Base-by-base conservation (phyloP, 768 basidiomycete species). In the Tulasnella sp. region DNA sequence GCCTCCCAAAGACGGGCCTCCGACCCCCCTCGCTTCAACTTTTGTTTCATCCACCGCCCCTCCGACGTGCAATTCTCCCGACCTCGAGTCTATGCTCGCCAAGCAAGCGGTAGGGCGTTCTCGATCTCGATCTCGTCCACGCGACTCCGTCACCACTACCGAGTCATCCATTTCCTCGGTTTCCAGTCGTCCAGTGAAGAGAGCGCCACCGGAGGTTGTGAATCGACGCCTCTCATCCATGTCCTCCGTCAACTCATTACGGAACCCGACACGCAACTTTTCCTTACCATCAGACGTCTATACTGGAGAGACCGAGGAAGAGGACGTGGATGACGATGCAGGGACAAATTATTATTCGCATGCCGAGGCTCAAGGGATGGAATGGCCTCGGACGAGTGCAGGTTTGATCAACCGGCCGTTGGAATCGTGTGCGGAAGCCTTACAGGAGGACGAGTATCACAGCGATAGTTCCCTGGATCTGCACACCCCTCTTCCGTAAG, bases 401-500 rank as follows among this genome's bases (percentile, higher is more conserved):
- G 40, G 73, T 40, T 36, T 31, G 36, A 74, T 27, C 24, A 36
- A 19, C 6, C 21, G 18, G n/a, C 24, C 52, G 5, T 56, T 46
- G 40, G 42, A 76, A 48, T 42, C 36, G 42, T 42, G 75, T n/a
- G 31, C 31, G 21, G 58, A 62, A 62, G 58, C 58, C 27, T 34
- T 62, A 10, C 58, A 80, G n/a, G 39, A 80, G 34, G 52, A 44
- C 62, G 80, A 77, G 38, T 56, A 48, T 38, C 46, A 52, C 19
- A 79, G 77, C 58, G 80, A 80, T 39, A 80, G 80, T 38, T 80
- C 80, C n/a, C 36, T 80, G 9, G 80, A 80, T 62, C 56, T 80
- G 27, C 79, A 80, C n/a, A 80, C 80, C 12, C 80, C 80, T 73
- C 58, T 80, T 27, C 78, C 80, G 80, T 80, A 46, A 73, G 80